Evolutionary conservation across 768 basidiomycete genomes (phyloP), one percentile per base, ranked within the genome.

Genomic region (Boletus sp.): DNA sequence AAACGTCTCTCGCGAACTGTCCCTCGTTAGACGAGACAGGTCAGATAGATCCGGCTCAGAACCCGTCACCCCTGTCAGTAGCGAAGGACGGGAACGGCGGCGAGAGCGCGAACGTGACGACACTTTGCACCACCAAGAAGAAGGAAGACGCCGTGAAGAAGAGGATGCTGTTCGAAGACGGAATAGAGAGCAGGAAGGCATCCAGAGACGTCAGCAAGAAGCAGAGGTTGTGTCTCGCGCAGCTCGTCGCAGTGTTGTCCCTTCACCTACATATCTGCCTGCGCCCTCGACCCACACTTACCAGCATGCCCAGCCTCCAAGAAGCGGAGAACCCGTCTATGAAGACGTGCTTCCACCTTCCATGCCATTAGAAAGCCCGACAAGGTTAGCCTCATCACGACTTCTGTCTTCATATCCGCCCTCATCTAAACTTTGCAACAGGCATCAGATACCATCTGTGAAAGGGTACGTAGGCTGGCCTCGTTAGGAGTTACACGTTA

Each of bases 301-400:
- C 33, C 78, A 77, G 40, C 72, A 75, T 44, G 33, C 28, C 47
- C 66, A 69, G n/a, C 57, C 64, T 49, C 67, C 73, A 42, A 74
- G 71, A 61, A 61, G 64, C 15, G 67, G 67, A 51, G 63, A 71
- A 55, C 54, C 57, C n/a, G 32, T 70, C 36, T 69, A 73, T 61
- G 68, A 69, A 55, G 70, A 71, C 15, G 67, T 20, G 7, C 56
- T 65, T 24, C 79, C 79, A 17, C 66, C 71, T 37, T 64, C 75
- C 33, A 76, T 88, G 75, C 86, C 89, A n/a, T 70, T 88, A 14
- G 83, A 90, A 70, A 86, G 78, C 60, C 88, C 87, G 36, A 77
- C 76, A 18, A 75, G 76, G 65, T 81, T 76, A 64, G 83, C 80
- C 73, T 45, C 76, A 80, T 60, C 77, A 71, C 5, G 75, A 76